phyloP scores from a whole-genome alignment of 2,329 filamentous ascomycete species.

The Allantophomopsis lycopodina region DNA sequence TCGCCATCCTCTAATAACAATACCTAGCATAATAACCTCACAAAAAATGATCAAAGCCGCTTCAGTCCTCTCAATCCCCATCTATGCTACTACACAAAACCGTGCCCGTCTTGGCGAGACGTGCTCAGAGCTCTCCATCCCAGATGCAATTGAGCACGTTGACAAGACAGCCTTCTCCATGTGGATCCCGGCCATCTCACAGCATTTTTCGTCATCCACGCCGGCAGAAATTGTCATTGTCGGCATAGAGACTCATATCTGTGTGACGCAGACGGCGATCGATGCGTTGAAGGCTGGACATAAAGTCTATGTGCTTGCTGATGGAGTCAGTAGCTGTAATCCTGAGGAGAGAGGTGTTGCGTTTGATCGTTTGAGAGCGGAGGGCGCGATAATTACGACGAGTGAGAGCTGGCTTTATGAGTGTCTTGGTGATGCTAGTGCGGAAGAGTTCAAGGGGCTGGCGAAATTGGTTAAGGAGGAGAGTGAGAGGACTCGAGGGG shows the following conservation, averaged over 20 bases:
- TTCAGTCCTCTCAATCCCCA: slow-evolving; percentile 56
- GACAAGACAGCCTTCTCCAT: slow-evolving; percentile 93
- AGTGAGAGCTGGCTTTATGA: slow-evolving; percentile 89
- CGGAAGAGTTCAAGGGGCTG: slow-evolving; percentile 53
- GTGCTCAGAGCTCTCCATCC: slow-evolving; percentile 44
- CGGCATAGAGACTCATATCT: slow-evolving; percentile 90
- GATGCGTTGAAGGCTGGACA: slow-evolving; percentile 67
- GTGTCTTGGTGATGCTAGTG: slow-evolving; percentile 63
- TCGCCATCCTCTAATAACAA: slow-evolving; percentile 1
- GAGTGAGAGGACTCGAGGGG: slow-evolving; percentile 53
- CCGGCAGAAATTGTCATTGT: slow-evolving; percentile 58
- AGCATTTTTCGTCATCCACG: slow-evolving; percentile 19
- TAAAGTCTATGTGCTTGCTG: slow-evolving; percentile 73
- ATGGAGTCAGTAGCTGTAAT: slow-evolving; percentile 84
- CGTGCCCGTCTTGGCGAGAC: slow-evolving; percentile 65
- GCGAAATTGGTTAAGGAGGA: slow-evolving; percentile 66
- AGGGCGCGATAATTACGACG: slow-evolving; percentile 68
- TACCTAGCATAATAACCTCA: slow-evolving; percentile 45
- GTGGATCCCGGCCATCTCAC: slow-evolving; percentile 55
- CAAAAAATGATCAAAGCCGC: slow-evolving; percentile 56
- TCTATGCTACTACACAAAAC: slow-evolving; percentile 81
- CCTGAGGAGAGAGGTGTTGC: slow-evolving; percentile 68
- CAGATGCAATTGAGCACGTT: slow-evolving; percentile 32
- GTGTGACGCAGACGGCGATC: slow-evolving; percentile 81
- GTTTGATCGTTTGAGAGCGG: slow-evolving; percentile 58